Evolutionary conservation across 306 rosid species (phyloP), one percentile per base, ranked within the genome.

Genomic region (Castanospermum australe): DNA sequence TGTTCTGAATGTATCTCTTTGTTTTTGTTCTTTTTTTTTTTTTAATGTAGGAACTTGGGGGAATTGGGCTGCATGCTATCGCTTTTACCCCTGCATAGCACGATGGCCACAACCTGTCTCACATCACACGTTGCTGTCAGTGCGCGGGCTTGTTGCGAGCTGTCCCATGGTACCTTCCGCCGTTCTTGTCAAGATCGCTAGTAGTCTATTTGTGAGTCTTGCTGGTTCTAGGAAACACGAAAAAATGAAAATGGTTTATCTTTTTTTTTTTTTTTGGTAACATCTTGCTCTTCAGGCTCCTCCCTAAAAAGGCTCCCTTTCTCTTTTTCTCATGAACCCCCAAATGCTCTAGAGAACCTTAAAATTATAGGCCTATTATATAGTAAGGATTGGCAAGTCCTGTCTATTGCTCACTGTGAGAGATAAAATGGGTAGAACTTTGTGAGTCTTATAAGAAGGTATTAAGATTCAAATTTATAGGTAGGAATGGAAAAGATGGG

Each of bases 141-240:
- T 36, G 63, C 52, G 14, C 84, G 84, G 71, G 91, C 89, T 74
- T 88, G 45, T 76, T 88, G 91, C 59, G 91, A 87, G 91, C 73
- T 88, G 87, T 85, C 91, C 67, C 90, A 91, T 60, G 95, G 95
- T 88, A 91, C 89, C 91, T 85, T 91, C 86, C 62, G 89, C 81
- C 91, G 91, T 55, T 64, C 95, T 88, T 91, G 93, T 91, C 95
- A 88, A 71, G 93, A 88, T 88, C 91, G 95, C 95, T 87, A 91
- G 81, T 90, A 86, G 87, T 90, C 42, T 79, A 89, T 90, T 90
- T 87, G 92, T 88, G 92, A 90, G 95, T 87, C 88, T 88, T 88
- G 84, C 89, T 79, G 81, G 76, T 86, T 84, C 76, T 86, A 87
- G 92, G 91, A 81, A 64, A 57, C 70, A 41, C 41, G 70, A 71